Evolutionary conservation across 495 filamentous ascomycete species (phyloP).

Genomic region (Penicillium egyptiacum): DNA sequence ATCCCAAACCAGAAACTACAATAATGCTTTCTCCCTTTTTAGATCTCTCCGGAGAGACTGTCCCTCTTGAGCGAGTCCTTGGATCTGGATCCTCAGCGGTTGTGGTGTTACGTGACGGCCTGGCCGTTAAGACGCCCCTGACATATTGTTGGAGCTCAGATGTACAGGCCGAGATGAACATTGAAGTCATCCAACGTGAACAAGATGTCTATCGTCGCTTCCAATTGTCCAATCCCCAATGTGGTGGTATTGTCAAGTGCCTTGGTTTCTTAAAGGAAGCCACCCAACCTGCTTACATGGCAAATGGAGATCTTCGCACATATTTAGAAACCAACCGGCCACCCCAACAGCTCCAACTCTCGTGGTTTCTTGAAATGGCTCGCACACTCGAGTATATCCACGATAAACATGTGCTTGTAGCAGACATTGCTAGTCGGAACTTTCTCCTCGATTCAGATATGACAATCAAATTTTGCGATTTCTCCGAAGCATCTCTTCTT

Average conservation of each 20-base stretch:
- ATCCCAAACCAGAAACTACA: no score
- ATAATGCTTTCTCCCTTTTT: no score
- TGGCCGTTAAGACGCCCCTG: constrained; percentile 20
- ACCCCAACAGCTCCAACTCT: constrained; percentile 18
- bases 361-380: constrained; percentile 29
- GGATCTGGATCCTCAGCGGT: constrained; percentile 1
- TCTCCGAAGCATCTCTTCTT: constrained; percentile 22
- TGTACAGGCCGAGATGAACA: constrained; percentile 19
- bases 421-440: constrained; percentile 31
- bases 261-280: constrained; percentile 13
- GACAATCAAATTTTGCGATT: constrained; percentile 28
- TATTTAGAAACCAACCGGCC: constrained; percentile 20
- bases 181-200: constrained; percentile 21
- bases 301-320: constrained; percentile 25
- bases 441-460: constrained; percentile 28
- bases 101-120: neutral
- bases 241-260: constrained; percentile 19
- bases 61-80: neutral
- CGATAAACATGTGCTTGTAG: constrained; percentile 22
- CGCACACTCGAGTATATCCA: constrained; percentile 24
- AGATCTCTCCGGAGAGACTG: neutral
- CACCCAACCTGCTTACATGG: constrained; percentile 17
- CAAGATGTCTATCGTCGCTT: constrained; percentile 24
- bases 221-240: constrained; percentile 1
- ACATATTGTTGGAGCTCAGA: constrained; percentile 15